phyloP scores from a whole-genome alignment of 1,139 yeast species.

The Kodamaea arcana region DNA sequence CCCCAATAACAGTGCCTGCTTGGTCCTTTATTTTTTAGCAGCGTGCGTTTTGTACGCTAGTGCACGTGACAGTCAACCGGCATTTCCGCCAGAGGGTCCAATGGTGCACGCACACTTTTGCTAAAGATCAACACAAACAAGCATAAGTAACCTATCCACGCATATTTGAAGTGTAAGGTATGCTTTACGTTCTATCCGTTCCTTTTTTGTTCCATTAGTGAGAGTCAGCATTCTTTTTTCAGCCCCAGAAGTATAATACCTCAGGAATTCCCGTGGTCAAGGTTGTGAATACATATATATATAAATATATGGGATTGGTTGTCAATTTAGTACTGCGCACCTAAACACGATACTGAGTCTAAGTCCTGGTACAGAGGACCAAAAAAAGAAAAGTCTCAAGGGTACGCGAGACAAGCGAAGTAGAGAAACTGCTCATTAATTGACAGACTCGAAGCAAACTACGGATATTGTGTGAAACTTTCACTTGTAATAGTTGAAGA shows the following conservation, averaged over 20 bases:
- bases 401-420: not conserved
- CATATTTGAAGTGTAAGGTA: not conserved
- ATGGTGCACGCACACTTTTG: not conserved
- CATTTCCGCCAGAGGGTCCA: not conserved
- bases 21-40: not conserved
- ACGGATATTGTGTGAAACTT: too few relatives aligned
- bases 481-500: too few relatives aligned
- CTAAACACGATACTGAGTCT: conserved; percentile 1
- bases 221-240: too few relatives aligned
- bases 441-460: not conserved
- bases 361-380: not conserved
- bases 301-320: not conserved
- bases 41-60: not conserved
- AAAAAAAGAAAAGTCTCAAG: not conserved
- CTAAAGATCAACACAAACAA: not conserved
- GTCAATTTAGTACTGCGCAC: conserved; percentile 1
- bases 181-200: not conserved
- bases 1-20: too few relatives aligned
- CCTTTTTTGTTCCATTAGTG: too few relatives aligned
- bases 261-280: not conserved
- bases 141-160: not conserved
- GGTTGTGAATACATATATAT: too few relatives aligned
- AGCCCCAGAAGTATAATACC: not conserved
- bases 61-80: not conserved
- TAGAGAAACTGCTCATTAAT: not conserved